phyloP scores from a whole-genome alignment of 1,284 basidiomycete genomes.

The Cystobasidium pallidum region DNA sequence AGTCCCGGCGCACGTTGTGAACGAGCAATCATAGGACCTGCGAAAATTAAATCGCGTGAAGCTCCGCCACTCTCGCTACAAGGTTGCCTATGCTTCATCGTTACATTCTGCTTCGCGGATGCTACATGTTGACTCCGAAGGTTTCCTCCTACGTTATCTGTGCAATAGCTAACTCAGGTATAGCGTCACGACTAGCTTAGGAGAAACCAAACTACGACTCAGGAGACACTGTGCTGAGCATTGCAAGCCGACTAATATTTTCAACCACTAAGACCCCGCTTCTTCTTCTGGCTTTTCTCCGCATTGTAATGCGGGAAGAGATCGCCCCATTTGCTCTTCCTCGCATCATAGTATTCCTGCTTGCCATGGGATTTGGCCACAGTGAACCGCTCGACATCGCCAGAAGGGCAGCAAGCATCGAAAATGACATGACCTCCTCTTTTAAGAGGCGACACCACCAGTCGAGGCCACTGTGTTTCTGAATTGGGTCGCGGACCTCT shows the following conservation, averaged over 20 bases:
- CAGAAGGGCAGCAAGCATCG: constrained; percentile 82
- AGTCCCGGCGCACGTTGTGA: too few relatives aligned
- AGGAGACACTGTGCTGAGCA: too few relatives aligned
- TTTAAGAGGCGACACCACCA: constrained; percentile 88
- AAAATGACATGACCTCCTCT: constrained; percentile 89
- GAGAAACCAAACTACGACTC: too few relatives aligned
- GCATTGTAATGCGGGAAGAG: constrained; percentile 74
- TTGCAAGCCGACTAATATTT: too few relatives aligned
- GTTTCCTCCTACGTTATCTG: not conserved
- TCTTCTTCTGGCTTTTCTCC: constrained; percentile 25
- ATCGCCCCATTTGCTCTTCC: constrained; percentile 92
- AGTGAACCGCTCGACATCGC: constrained; percentile 88
- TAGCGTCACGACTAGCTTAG: too few relatives aligned
- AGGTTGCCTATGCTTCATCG: not conserved
- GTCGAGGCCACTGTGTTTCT: constrained; percentile 73
- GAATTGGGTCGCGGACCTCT: constrained; percentile 70
- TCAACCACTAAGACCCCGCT: constrained; percentile 4
- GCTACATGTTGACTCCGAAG: not conserved
- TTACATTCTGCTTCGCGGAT: not conserved
- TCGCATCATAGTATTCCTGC: constrained; percentile 91
- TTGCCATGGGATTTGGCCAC: constrained; percentile 91
- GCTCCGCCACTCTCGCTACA: too few relatives aligned
- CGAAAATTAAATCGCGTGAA: too few relatives aligned
- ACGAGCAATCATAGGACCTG: too few relatives aligned
- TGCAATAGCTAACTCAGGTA: too few relatives aligned